These are phyloP conservation scores for Porphyrellus cyaneotinctus DNA, from an alignment of 768 basidiomycete genomes.

Conservation along the genomic window DNA sequence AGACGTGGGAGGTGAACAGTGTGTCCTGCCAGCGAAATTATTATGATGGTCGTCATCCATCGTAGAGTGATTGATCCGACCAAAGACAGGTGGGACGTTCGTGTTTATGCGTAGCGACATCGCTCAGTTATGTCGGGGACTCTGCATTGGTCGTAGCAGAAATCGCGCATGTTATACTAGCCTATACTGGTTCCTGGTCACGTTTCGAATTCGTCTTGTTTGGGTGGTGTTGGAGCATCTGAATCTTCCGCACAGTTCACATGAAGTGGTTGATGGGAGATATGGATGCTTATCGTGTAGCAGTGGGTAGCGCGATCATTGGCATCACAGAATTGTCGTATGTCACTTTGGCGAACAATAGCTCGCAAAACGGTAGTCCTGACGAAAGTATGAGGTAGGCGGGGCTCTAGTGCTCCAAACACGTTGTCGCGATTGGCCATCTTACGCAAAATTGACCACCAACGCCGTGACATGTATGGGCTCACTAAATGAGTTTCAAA, in stretches of 20 bases:
- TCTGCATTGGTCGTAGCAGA: neutral
- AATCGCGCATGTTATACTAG: conserved; percentile 20
- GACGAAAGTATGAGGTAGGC: conserved; percentile 4
- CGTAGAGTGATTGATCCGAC: conserved; percentile 18
- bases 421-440: conserved; percentile 14
- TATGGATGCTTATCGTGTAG: conserved; percentile 10
- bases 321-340: conserved; percentile 3
- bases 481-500: conserved; percentile 17
- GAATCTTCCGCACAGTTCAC: conserved; percentile 8
- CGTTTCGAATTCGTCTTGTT: conserved; percentile 24
- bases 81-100: conserved; percentile 20
- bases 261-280: conserved; percentile 12
- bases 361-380: neutral
- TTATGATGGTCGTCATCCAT: conserved; percentile 12
- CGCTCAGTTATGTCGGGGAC: conserved; percentile 11
- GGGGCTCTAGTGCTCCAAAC: conserved; percentile 4
- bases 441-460: conserved; percentile 15
- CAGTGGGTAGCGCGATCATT: conserved; percentile 19
- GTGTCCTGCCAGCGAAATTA: conserved; percentile 11
- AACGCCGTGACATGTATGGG: conserved; percentile 6
- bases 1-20: conserved; percentile 19
- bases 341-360: conserved; percentile 5
- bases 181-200: conserved; percentile 14
- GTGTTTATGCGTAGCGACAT: conserved; percentile 33
- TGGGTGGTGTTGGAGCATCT: conserved; percentile 8